Evolutionary conservation across 805 yeast genomes (phyloP), one percentile per base, ranked within the genome.

Genomic region (Saccharomycopsis oosterbeekiorum): DNA sequence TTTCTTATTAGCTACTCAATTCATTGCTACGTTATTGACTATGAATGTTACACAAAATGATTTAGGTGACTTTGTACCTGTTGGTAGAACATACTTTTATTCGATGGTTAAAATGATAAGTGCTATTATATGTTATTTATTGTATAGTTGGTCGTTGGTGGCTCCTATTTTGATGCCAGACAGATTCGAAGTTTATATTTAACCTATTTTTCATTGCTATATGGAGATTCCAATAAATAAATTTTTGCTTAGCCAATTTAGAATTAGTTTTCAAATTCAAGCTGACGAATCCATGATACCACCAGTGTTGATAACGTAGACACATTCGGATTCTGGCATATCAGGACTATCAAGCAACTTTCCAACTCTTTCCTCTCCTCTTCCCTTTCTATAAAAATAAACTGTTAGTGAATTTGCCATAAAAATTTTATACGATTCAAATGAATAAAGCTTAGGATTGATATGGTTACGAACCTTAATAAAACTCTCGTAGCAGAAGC

Each of bases 111-210:
- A 94, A 74, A 89, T 94, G 62, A 78, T 88, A 17, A 85, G 96
- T 69, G 88, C 97, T 1, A 91, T 97, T 96, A 82, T 88, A 55
- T 96, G 99, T 71, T 94, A 84, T 70, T 76, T 78, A 6, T 78
- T 94, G 57, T 94, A 93, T 69, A 84, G 85, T 0, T 94, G 98
- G 99, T 88, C 96, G 8, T 74, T 94, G 64, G 71, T 89, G 10
- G 99, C 98, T 0, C 99, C 99, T 0, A 87, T 89, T 8, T 67
- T 89, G 14, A 82, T 91, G 78, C 97, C 97, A 1, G 98, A 93
- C 65, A 76, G 97, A 62, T 94, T 94, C 73, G 84, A 60, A 21
- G 34, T 54, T 11, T 56, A 56, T 8, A 41, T 59, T 37, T 56
- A 19, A 39, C 36, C n/a, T 4, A 24, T 21, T 47, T 12, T 47